A percentile compares a stretch with the other conserved stretches of the same genome.
Evolutionary conservation across 805 yeast genomes (phyloP).

Genomic region (Hagleromyces aurorensis): DNA sequence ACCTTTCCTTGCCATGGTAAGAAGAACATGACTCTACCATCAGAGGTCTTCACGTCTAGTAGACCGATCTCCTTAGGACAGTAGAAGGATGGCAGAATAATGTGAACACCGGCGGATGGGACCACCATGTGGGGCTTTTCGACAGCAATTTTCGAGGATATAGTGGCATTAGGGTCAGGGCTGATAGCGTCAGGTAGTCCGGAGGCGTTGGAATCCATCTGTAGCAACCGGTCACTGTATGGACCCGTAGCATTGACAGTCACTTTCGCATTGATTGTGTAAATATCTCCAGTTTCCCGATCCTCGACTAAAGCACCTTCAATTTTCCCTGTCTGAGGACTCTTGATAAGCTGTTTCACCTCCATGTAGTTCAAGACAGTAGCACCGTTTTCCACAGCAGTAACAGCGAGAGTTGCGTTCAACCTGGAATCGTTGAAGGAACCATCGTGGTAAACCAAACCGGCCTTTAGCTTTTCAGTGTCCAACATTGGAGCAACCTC

Average conservation of each 20-base stretch:
- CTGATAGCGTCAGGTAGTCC: constrained; percentile 51
- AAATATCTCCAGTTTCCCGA: constrained; percentile 56
- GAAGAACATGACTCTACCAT: constrained; percentile 94
- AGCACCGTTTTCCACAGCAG: constrained; percentile 84
- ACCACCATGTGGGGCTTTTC: constrained; percentile 70
- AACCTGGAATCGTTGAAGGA: constrained; percentile 88
- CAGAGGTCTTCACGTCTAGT: constrained; percentile 85
- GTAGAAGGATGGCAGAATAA: constrained; percentile 85
- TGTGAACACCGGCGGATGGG: constrained; percentile 91
- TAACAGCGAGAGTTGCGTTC: constrained; percentile 76
- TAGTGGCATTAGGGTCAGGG: constrained; percentile 14
- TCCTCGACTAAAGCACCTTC: constrained; percentile 74
- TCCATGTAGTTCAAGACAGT: constrained; percentile 82
- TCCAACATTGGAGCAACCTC: constrained; percentile 84
- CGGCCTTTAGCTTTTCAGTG: constrained; percentile 70
- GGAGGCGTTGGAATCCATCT: constrained; percentile 69
- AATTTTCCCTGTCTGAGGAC: constrained; percentile 46
- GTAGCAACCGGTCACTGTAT: constrained; percentile 72
- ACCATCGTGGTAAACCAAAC: constrained; percentile 92
- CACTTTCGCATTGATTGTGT: constrained; percentile 57
- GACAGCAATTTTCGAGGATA: constrained; percentile 29
- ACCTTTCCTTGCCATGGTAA: constrained; percentile 98
- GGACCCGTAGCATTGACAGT: constrained; percentile 95
- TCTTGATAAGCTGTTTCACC: constrained; percentile 68
- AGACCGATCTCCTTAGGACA: constrained; percentile 84